Evolutionary conservation across 345 rosid species (phyloP).

Genomic region (Balakata baccata): DNA sequence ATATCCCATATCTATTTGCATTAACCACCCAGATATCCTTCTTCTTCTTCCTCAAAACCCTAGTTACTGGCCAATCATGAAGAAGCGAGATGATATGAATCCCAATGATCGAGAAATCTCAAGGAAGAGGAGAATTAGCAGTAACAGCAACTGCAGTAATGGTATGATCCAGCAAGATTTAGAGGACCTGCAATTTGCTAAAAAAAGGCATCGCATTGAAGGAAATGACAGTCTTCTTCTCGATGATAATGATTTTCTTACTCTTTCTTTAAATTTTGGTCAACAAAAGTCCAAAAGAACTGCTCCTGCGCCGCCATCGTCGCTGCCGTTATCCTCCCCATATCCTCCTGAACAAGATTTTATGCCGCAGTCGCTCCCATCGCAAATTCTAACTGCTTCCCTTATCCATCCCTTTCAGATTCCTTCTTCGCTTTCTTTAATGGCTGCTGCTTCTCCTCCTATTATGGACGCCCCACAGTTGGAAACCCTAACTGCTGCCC

Average conservation of each 20-base stretch:
- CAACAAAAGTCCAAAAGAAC: background rate
- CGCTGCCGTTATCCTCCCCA: background rate
- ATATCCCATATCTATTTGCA: background rate
- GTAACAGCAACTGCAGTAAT: background rate
- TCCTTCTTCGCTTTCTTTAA: constrained; percentile 3
- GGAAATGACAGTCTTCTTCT: background rate
- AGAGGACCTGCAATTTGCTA: background rate
- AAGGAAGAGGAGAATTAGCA: constrained; percentile 12
- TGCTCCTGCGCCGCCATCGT: background rate
- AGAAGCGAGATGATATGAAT: background rate
- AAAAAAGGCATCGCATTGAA: background rate
- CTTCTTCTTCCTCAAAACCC: background rate
- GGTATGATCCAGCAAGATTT: background rate
- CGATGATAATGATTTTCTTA: constrained; percentile 16
- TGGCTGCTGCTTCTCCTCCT: background rate
- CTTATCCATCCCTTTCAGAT: no score
- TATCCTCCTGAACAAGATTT: background rate
- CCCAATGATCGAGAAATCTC: background rate
- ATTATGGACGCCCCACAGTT: no score
- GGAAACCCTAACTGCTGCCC: background rate
- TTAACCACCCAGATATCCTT: background rate
- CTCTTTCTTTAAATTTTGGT: constrained; percentile 19
- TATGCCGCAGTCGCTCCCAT: background rate
- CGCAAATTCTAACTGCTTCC: background rate
- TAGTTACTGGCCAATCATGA: background rate